Evolutionary conservation across 2,329 filamentous ascomycete genomes (phyloP).

Genomic region (Trichoderma arundinaceum): DNA sequence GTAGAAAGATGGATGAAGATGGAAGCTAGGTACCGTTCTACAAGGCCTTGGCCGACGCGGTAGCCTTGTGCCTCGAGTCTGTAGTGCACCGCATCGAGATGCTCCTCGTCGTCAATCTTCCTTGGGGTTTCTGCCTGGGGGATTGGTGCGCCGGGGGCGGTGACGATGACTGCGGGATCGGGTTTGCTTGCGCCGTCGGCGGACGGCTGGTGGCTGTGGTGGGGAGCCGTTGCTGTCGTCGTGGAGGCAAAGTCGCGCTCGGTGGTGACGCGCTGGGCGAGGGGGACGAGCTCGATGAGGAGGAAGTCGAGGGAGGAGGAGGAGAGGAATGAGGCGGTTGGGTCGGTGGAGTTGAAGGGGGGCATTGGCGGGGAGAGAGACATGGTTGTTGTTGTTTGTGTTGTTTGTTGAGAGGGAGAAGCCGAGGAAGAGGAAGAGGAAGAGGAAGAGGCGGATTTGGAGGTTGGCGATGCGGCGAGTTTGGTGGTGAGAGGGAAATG

Average conservation of each 20-base stretch:
- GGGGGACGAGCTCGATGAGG: conserved; percentile 93
- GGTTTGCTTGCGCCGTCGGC: neutral
- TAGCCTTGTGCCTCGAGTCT: conserved; percentile 86
- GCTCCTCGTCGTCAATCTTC: conserved; percentile 72
- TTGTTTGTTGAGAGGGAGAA: neutral
- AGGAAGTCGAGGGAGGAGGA: conserved; percentile 91
- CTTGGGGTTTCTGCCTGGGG: conserved; percentile 35
- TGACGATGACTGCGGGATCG: neutral
- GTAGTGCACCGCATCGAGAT: conserved; percentile 83
- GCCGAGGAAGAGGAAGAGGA: neutral
- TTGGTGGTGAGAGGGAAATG: conserved; percentile 9
- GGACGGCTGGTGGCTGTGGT: neutral
- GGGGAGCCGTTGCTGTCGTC: neutral
- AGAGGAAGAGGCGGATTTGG: neutral
- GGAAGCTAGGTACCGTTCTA: conserved; percentile 70
- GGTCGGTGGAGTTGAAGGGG: conserved; percentile 74
- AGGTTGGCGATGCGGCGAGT: neutral
- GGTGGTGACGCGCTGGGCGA: conserved; percentile 84
- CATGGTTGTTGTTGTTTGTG: conserved; percentile 52
- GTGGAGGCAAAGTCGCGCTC: conserved; percentile 62
- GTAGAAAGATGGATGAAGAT: conserved; percentile 16
- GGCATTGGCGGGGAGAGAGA: conserved; percentile 74
- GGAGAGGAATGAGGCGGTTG: conserved; percentile 75
- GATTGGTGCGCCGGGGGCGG: neutral
- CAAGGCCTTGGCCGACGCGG: conserved; percentile 87